Evolutionary conservation across 192 early-diverging fungal genomes (phyloP).

Genomic region (Coemansia sp.): DNA sequence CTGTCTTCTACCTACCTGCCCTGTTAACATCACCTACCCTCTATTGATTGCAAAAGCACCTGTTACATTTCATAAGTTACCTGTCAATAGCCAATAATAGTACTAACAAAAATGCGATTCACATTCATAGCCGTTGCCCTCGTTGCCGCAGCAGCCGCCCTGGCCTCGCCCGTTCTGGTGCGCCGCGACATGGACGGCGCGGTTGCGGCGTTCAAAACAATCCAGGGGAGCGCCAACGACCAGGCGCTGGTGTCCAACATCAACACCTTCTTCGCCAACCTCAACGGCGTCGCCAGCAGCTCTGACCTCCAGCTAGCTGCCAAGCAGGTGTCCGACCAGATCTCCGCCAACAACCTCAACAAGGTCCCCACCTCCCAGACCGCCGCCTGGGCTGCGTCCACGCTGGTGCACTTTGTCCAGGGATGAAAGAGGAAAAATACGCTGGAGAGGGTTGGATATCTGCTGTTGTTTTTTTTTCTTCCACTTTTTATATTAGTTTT

Average conservation of each 20-base stretch:
- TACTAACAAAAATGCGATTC: conserved; percentile 25
- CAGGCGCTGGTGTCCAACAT: conserved; percentile 29
- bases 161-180: background rate
- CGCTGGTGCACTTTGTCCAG: conserved; percentile 24
- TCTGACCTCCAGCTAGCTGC: conserved; percentile 13
- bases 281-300: conserved; percentile 18
- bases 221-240: conserved; percentile 30
- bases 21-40: too few relatives aligned
- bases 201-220: conserved; percentile 14
- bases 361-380: conserved; percentile 28
- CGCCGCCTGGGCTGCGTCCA: conserved; percentile 32
- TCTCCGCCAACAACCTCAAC: conserved; percentile 29
- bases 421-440: background rate
- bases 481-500: conserved; percentile 5
- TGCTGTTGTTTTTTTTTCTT: conserved; percentile 1
- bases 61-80: too few relatives aligned
- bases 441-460: background rate
- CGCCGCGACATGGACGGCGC: conserved; percentile 40
- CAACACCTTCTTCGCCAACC: conserved; percentile 33
- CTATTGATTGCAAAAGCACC: too few relatives aligned
- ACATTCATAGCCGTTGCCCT: conserved; percentile 6
- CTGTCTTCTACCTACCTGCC: too few relatives aligned
- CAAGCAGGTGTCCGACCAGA: conserved; percentile 41
- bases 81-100: too few relatives aligned
- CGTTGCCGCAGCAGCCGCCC: conserved; percentile 6